Evolutionary conservation across 2,329 filamentous ascomycete species (phyloP).

Genomic region (Cladorrhinum sp.): DNA sequence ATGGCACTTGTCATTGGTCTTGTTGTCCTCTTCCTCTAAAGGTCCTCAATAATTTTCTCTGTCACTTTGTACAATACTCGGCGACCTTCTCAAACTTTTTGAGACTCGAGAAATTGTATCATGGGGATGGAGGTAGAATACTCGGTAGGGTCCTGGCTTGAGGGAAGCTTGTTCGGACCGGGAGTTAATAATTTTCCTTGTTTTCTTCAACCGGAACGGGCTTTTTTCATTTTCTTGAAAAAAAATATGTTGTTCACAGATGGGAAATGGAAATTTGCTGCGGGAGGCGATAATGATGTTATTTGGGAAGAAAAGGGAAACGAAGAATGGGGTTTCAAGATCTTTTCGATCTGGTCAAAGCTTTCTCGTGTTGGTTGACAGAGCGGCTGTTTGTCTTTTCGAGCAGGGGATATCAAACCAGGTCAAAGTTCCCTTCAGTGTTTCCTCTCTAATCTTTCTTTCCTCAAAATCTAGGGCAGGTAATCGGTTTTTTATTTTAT

Average conservation of each 20-base stretch:
- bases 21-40: not conserved
- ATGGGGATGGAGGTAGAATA: not conserved
- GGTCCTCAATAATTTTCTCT: not conserved
- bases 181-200: not conserved
- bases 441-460: not conserved
- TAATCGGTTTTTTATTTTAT: not conserved
- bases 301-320: not conserved
- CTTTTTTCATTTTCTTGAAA: not conserved
- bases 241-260: not conserved
- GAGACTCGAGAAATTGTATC: not conserved
- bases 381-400: not conserved
- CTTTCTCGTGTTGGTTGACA: not conserved
- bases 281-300: not conserved
- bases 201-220: not conserved
- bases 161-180: not conserved
- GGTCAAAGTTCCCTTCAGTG: not conserved
- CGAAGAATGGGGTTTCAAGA: not conserved
- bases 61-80: not conserved
- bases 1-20: conserved; percentile 35
- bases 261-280: not conserved
- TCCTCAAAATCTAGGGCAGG: not conserved
- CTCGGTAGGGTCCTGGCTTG: not conserved
- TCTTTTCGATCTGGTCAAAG: not conserved
- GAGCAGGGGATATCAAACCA: not conserved
- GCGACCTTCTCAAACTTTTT: not conserved